Evolutionary conservation across 2,329 filamentous ascomycete species (phyloP).

Genomic region (Zelopaecilomyces penicillatus): DNA sequence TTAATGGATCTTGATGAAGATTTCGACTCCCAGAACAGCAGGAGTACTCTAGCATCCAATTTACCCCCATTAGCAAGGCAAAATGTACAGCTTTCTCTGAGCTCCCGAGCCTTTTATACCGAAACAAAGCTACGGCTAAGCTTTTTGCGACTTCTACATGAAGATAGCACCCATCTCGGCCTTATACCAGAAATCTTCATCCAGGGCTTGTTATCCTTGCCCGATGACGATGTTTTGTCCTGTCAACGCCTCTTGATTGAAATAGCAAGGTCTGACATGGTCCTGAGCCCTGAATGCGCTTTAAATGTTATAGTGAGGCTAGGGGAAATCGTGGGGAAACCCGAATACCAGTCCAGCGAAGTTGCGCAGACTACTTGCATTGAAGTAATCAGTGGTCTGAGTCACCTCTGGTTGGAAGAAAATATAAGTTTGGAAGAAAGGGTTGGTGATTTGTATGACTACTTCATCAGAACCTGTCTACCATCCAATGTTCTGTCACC

Average conservation of each 20-base stretch:
- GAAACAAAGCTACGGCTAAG: conserved; percentile 39
- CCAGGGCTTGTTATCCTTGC: conserved; percentile 38
- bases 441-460: conserved; percentile 69
- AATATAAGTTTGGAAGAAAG: conserved; percentile 52
- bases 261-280: conserved; percentile 45
- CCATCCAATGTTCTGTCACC: conserved; percentile 62
- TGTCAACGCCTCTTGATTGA: conserved; percentile 43
- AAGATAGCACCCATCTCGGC: conserved; percentile 36
- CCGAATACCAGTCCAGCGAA: conserved; percentile 66
- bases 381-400: conserved; percentile 56
- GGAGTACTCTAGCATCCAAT: conserved; percentile 29
- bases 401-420: conserved; percentile 53
- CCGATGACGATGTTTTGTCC: conserved; percentile 45
- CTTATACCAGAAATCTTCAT: conserved; percentile 43
- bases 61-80: conserved; percentile 37
- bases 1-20: conserved; percentile 61
- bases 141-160: conserved; percentile 35
- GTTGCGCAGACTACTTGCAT: conserved; percentile 60
- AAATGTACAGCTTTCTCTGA: conserved; percentile 33
- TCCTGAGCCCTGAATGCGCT: conserved; percentile 39
- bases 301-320: conserved; percentile 40
- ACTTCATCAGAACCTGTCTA: conserved; percentile 62
- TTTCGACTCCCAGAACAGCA: conserved; percentile 52
- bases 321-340: conserved; percentile 43
- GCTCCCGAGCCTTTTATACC: conserved; percentile 37